These are phyloP conservation scores for Trichoderma gamsii DNA, from an alignment of 495 filamentous ascomycete species.

Conservation along the genomic window DNA sequence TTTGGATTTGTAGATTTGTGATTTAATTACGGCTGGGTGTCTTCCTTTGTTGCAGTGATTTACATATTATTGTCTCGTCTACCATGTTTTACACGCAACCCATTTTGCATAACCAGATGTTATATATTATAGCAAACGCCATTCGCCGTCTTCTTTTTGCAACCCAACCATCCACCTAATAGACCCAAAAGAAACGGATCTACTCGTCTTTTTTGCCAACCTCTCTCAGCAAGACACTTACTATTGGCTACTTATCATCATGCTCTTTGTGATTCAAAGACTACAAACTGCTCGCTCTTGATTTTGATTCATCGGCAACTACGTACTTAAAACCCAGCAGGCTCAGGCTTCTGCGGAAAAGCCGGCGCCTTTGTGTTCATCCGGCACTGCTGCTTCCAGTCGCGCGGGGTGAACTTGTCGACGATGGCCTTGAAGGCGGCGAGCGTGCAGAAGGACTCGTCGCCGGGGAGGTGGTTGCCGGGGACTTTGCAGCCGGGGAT, in stretches of 20 bases:
- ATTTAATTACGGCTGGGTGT: too few relatives aligned
- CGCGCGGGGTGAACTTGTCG: slow-evolving; percentile 77
- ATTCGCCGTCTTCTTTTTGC: not conserved
- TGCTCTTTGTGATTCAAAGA: too few relatives aligned
- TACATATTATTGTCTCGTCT: too few relatives aligned
- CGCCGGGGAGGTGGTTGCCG: slow-evolving; percentile 81
- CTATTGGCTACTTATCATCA: too few relatives aligned
- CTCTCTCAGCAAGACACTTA: too few relatives aligned
- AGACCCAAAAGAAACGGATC: not conserved
- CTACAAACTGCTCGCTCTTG: too few relatives aligned
- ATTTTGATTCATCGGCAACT: too few relatives aligned
- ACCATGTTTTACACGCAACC: not conserved
- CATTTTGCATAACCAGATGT: not conserved
- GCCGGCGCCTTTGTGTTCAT: slow-evolving; percentile 54
- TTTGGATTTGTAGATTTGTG: not conserved
- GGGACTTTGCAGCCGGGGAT: slow-evolving; percentile 72
- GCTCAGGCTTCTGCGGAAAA: slow-evolving; percentile 49
- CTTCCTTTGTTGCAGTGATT: too few relatives aligned
- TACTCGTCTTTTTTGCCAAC: too few relatives aligned
- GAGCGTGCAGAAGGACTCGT: slow-evolving; percentile 88
- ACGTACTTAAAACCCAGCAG: slow-evolving; percentile 44
- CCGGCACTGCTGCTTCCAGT: slow-evolving; percentile 72
- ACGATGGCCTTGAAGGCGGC: slow-evolving; percentile 87
- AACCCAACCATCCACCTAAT: not conserved
- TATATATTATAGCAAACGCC: not conserved